Evolutionary conservation across 139 green algal genomes (phyloP).

Genomic region (Bryopsis sp.): DNA sequence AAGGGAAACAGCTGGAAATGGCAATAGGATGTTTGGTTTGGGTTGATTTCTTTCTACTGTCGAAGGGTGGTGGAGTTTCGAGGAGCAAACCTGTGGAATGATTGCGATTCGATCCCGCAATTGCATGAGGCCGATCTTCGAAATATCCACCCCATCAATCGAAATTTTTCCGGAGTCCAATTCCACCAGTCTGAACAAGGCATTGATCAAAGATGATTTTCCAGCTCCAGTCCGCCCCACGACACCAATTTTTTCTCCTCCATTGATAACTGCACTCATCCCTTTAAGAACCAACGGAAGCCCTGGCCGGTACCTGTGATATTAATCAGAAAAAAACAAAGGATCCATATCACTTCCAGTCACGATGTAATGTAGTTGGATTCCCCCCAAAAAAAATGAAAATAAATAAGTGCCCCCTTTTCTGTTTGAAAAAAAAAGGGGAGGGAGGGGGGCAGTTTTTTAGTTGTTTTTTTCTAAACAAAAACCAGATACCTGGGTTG

Average conservation of each 20-base stretch:
- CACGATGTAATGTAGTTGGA: too few species aligned
- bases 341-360: too few species aligned
- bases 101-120: slow-evolving; percentile 62
- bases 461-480: too few species aligned
- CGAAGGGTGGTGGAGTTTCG: neutral
- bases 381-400: too few species aligned
- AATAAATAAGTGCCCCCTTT: too few species aligned
- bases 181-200: slow-evolving; percentile 76
- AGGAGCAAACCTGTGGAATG: slow-evolving; percentile 58
- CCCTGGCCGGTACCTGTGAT: slow-evolving; percentile 60
- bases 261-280: slow-evolving; percentile 51
- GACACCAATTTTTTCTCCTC: slow-evolving; percentile 31
- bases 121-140: slow-evolving; percentile 56
- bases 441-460: too few species aligned
- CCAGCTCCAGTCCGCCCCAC: slow-evolving; percentile 51
- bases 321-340: too few species aligned
- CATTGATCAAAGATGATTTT: slow-evolving; percentile 59
- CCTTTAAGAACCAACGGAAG: slow-evolving; percentile 78
- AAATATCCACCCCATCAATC: slow-evolving; percentile 79
- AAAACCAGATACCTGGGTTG: too few species aligned
- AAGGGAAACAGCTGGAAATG: neutral
- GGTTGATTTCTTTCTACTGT: slow-evolving; percentile 1
- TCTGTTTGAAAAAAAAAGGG: too few species aligned
- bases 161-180: slow-evolving; percentile 46
- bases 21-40: slow-evolving; percentile 1